Evolutionary conservation across 495 filamentous ascomycete species (phyloP).

Genomic region (Xylaria castorea): DNA sequence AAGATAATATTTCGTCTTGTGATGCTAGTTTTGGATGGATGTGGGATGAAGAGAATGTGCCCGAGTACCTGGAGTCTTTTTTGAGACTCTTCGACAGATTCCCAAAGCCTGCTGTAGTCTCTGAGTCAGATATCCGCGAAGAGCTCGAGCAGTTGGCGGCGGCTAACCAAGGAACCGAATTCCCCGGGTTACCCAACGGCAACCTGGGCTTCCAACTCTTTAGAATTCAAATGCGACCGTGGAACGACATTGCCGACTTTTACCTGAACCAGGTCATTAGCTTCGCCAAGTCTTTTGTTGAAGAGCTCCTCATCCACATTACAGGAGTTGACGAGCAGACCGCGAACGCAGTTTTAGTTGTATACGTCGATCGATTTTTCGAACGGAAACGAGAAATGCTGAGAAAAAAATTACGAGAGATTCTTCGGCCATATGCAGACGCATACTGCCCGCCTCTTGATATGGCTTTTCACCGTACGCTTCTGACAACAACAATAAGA

Average conservation of each 20-base stretch:
- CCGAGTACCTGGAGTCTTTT: background rate
- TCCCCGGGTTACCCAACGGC: constrained; percentile 33
- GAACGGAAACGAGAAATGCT: background rate
- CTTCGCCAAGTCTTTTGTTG: constrained; percentile 29
- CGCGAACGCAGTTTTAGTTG: background rate
- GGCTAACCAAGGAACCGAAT: constrained; percentile 34
- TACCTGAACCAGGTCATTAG: constrained; percentile 28
- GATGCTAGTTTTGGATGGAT: too few relatives aligned
- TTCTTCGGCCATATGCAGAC: background rate
- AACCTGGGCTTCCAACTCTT: constrained; percentile 37
- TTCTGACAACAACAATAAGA: background rate
- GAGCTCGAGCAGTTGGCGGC: constrained; percentile 32
- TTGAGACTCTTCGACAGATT: background rate
- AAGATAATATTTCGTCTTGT: too few relatives aligned
- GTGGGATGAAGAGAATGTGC: too few relatives aligned
- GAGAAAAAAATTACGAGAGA: background rate
- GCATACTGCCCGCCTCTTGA: constrained; percentile 4
- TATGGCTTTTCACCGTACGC: background rate
- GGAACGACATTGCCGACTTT: constrained; percentile 32
- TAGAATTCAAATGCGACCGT: constrained; percentile 31
- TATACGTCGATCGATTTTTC: background rate
- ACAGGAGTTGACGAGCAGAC: constrained; percentile 32
- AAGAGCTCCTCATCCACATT: constrained; percentile 31
- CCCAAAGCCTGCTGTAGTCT: background rate
- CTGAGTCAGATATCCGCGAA: constrained; percentile 11